These are phyloP conservation scores for Psilocybe cyanescens DNA, from an alignment of 768 basidiomycete genomes.

Conservation along the genomic window DNA sequence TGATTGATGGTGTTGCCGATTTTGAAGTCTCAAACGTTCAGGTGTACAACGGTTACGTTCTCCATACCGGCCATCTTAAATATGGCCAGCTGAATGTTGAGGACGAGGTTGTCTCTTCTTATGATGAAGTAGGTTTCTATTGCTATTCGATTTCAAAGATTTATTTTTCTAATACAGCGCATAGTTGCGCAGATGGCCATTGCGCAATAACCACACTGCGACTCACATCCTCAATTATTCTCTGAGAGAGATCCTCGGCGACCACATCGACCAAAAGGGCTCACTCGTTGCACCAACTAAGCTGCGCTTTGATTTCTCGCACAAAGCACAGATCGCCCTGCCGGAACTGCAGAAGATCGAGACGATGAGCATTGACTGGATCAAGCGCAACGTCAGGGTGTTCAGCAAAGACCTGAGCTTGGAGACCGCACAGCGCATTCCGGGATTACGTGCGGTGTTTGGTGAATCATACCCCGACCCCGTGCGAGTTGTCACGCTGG, in stretches of 20 bases:
- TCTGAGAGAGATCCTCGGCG: slow-evolving; percentile 92
- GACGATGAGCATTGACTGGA: slow-evolving; percentile 84
- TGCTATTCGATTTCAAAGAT: background rate
- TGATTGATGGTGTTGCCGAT: slow-evolving; percentile 88
- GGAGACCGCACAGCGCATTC: slow-evolving; percentile 78
- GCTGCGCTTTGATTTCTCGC: slow-evolving; percentile 98
- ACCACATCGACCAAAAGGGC: slow-evolving; percentile 98
- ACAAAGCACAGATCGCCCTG: slow-evolving; percentile 84
- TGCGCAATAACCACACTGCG: slow-evolving; percentile 97
- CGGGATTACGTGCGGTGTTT: slow-evolving; percentile 96
- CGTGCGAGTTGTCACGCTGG: slow-evolving; percentile 92
- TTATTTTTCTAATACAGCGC: slow-evolving; percentile 3
- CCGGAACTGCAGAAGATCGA: slow-evolving; percentile 86
- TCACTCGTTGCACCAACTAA: slow-evolving; percentile 96
- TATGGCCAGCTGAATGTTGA: slow-evolving; percentile 84
- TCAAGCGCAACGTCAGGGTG: slow-evolving; percentile 86
- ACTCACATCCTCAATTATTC: slow-evolving; percentile 97
- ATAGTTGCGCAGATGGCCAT: slow-evolving; percentile 90
- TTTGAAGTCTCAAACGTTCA: slow-evolving; percentile 96
- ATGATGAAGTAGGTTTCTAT: slow-evolving; percentile 74
- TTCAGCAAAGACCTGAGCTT: slow-evolving; percentile 87
- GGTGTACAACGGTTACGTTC: slow-evolving; percentile 92
- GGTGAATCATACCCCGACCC: slow-evolving; percentile 98
- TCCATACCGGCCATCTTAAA: slow-evolving; percentile 90
- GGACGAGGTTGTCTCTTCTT: slow-evolving; percentile 84